These are phyloP conservation scores for Penicillium maclennaniae DNA, from an alignment of 495 filamentous ascomycete species.

Conservation along the genomic window DNA sequence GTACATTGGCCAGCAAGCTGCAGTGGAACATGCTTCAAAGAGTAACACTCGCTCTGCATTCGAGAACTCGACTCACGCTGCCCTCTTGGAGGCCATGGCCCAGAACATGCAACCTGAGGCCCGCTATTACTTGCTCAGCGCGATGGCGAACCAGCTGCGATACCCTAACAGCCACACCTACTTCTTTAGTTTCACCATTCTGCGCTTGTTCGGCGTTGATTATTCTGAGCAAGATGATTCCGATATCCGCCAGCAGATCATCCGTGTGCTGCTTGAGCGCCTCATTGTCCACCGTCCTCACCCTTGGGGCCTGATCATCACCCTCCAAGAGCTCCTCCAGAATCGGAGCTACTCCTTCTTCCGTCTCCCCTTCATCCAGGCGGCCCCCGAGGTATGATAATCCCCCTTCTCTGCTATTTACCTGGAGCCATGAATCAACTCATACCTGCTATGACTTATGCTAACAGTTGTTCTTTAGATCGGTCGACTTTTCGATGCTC, in stretches of 20 bases:
- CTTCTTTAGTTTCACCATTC: constrained; percentile 84
- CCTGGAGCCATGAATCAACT: neutral
- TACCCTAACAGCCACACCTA: constrained; percentile 86
- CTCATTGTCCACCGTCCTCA: constrained; percentile 88
- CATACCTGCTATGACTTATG: neutral
- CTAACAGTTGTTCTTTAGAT: constrained; percentile 30
- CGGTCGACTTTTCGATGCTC: constrained; percentile 48
- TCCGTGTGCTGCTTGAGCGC: constrained; percentile 80
- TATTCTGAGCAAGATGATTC: constrained; percentile 70
- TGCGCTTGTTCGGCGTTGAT: constrained; percentile 81
- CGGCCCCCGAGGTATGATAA: constrained; percentile 69
- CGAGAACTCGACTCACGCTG: constrained; percentile 67
- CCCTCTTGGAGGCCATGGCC: constrained; percentile 69
- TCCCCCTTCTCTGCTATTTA: neutral
- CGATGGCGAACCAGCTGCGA: constrained; percentile 87
- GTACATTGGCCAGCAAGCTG: constrained; percentile 72
- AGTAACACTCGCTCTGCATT: constrained; percentile 59
- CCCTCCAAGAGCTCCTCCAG: constrained; percentile 84
- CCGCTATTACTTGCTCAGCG: constrained; percentile 78
- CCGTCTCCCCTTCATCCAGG: constrained; percentile 86
- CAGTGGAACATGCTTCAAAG: constrained; percentile 53
- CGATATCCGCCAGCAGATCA: constrained; percentile 85
- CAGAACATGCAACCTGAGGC: constrained; percentile 70
- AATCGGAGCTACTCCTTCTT: constrained; percentile 88
- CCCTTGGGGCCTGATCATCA: constrained; percentile 93